A percentile compares a stretch with the other conserved stretches of the same genome.
Conservation (phyloP, 2,329 filamentous ascomycete species). For the Calonectria hawksworthii region DNA sequence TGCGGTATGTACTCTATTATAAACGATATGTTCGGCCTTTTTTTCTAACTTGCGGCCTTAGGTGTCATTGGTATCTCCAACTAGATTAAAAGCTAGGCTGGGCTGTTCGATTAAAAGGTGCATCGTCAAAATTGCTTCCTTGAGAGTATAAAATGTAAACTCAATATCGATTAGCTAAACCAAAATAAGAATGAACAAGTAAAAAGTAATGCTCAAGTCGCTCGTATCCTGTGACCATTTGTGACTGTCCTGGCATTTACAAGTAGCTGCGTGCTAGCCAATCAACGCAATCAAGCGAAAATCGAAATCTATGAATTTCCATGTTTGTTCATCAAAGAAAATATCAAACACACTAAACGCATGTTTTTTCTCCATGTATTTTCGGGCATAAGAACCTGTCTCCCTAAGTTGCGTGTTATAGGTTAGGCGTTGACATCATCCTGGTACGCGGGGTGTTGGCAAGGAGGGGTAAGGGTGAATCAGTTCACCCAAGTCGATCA, state of each 20-base stretch:
- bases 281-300: no score
- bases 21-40: not conserved
- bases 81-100: constrained; percentile 60
- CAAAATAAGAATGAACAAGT: constrained; percentile 30
- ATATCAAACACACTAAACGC: not conserved
- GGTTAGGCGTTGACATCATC: constrained; percentile 15
- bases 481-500: constrained; percentile 13
- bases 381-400: not conserved
- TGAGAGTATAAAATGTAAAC: constrained; percentile 14
- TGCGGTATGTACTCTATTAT: constrained; percentile 76
- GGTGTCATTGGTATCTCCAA: constrained; percentile 91
- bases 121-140: not conserved
- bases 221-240: not conserved
- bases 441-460: constrained; percentile 15
- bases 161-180: constrained; percentile 35
- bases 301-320: not conserved
- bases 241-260: not conserved
- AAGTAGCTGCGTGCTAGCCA: not conserved
- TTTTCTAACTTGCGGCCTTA: constrained; percentile 49
- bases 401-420: not conserved
- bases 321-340: not conserved
- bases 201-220: not conserved
- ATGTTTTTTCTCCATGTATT: not conserved
- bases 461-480: constrained; percentile 28
- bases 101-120: constrained; percentile 20